phyloP scores from a whole-genome alignment of 495 filamentous ascomycete genomes.

The Penicillium waksmanii region DNA sequence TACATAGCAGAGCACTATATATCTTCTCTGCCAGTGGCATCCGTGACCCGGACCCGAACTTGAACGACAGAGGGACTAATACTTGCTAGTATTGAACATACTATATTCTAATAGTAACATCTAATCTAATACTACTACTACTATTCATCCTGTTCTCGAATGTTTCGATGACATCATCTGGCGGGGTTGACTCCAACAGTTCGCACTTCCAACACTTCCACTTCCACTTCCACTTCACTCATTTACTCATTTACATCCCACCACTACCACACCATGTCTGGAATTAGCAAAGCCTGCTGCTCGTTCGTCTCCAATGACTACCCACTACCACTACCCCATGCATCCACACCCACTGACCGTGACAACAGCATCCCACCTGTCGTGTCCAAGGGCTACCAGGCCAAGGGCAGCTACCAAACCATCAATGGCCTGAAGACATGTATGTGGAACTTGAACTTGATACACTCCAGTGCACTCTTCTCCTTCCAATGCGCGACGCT shows the following conservation, averaged over 20 bases:
- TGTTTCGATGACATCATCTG: conserved; percentile 30
- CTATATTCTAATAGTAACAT: background rate
- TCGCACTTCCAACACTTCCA: background rate
- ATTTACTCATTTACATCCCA: background rate
- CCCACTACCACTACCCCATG: background rate
- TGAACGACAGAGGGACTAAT: too few relatives aligned
- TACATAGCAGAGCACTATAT: background rate
- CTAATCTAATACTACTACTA: background rate
- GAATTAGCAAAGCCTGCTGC: conserved; percentile 54
- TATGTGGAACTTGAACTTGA: conserved; percentile 29
- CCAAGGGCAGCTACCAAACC: conserved; percentile 64
- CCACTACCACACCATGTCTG: conserved; percentile 39
- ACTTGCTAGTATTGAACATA: too few relatives aligned
- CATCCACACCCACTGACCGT: conserved; percentile 5
- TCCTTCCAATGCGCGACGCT: background rate
- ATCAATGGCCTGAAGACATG: conserved; percentile 66
- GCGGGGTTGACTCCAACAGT: conserved; percentile 16
- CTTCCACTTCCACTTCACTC: background rate
- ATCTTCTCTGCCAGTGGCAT: background rate
- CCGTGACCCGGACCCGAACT: too few relatives aligned
- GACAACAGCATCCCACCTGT: conserved; percentile 53
- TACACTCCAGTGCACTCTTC: background rate
- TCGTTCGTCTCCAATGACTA: conserved; percentile 35
- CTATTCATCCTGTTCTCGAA: too few relatives aligned
- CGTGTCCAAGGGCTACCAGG: conserved; percentile 57